Percentiles rank a stretch among this genome's conserved stretches.
phyloP scores from a whole-genome alignment of 1,139 yeast species.

The Sugiyamaella paludigena region DNA sequence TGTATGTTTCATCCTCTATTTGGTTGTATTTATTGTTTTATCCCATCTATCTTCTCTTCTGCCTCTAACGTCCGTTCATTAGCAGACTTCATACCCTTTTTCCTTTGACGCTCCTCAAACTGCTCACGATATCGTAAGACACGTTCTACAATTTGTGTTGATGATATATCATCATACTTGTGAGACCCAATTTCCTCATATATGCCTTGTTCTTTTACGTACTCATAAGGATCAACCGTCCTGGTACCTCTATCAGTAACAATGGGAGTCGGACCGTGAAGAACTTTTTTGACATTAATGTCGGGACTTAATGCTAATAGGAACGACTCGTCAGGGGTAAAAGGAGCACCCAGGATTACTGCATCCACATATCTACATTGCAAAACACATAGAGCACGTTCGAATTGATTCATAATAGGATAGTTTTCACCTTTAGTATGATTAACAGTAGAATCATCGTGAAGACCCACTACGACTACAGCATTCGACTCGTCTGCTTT shows the following conservation, averaged over 20 bases:
- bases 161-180: conserved; percentile 56
- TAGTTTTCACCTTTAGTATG: conserved; percentile 60
- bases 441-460: conserved; percentile 61
- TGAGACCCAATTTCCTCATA: conserved; percentile 52
- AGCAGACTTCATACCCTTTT: conserved; percentile 69
- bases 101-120: conserved; percentile 75
- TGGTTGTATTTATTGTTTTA: background rate
- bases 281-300: conserved; percentile 46
- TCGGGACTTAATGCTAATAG: conserved; percentile 30
- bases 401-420: conserved; percentile 86
- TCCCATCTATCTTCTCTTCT: conserved; percentile 17
- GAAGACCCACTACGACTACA: conserved; percentile 67
- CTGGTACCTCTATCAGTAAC: conserved; percentile 30
- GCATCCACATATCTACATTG: conserved; percentile 87
- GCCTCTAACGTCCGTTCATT: conserved; percentile 39
- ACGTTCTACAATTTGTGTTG: conserved; percentile 64
- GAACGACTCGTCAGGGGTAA: conserved; percentile 45
- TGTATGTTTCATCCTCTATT: background rate
- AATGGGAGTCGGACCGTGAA: conserved; percentile 60
- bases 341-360: conserved; percentile 67
- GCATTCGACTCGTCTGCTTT: conserved; percentile 39
- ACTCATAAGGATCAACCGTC: conserved; percentile 44
- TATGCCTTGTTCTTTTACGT: conserved; percentile 39
- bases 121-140: conserved; percentile 63
- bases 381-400: conserved; percentile 80